Conservation (phyloP, 108 stramenopile species). For the Pseudonitzschia delicatissima region DNA sequence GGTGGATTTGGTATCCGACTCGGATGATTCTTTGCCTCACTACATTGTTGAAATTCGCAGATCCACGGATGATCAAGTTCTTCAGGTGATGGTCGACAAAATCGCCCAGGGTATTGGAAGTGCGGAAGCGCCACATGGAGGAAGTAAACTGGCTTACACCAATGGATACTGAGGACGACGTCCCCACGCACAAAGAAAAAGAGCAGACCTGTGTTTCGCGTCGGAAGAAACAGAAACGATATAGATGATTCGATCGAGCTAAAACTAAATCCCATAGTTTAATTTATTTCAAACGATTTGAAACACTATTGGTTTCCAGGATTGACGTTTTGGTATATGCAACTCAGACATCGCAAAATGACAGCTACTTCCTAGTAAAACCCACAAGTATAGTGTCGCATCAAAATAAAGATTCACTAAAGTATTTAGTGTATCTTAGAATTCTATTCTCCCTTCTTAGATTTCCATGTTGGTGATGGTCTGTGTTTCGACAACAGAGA, state of each 20-base stretch:
- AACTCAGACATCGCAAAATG: no score
- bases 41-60: conserved; percentile 22
- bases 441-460: no score
- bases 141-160: background rate
- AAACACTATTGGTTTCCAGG: no score
- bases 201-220: background rate
- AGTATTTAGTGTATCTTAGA: no score
- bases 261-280: no score
- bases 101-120: conserved; percentile 27
- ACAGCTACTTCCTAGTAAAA: no score
- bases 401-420: no score
- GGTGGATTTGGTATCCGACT: conserved; percentile 29
- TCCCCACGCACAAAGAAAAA: conserved; percentile 17
- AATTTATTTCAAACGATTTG: no score
- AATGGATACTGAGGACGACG: background rate
- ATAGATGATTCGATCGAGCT: no score
- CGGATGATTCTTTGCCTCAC: conserved; percentile 9
- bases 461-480: conserved; percentile 86
- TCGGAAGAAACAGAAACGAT: background rate
- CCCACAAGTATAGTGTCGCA: no score
- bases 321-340: no score
- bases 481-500: conserved; percentile 89
- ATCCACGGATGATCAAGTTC: conserved; percentile 10
- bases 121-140: background rate
- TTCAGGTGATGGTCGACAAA: conserved; percentile 30